Evolutionary conservation across 1,284 basidiomycete genomes (phyloP), one percentile per base, ranked within the genome.

Genomic region (Boletus smithii): DNA sequence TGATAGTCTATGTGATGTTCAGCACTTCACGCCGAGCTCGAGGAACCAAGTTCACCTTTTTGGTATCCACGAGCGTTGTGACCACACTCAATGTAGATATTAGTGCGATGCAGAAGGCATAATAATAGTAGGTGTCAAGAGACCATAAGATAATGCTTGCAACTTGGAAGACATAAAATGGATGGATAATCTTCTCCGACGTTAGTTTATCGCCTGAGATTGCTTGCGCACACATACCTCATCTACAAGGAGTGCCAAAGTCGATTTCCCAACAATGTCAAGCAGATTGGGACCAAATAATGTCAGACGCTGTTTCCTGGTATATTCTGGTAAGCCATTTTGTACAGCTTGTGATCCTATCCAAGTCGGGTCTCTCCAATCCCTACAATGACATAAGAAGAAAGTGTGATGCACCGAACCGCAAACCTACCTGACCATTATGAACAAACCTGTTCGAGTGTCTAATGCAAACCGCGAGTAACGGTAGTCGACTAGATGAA

Each of bases 101-200:
- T 44, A 95, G 72, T 30, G 87, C 92, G 56, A 99, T 99, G 60
- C 95, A 98, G 59, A 95, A 95, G 3, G 95, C 97, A 66, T 99
- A 99, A 65, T 97, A 97, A 66, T 90, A 95, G 63, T 97, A 95
- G 63, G 98, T 81, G 60, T 99, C 97, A 46, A 98, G 60, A 3
- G 88, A 88, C 97, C 97, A 99, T 9, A 99, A 73, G 20, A 91
- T 72, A 57, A 99, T 91, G 53, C 93, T 97, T 40, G 94, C 94
- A 56, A 99, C 88, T 77, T 99, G 97, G 68, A 99, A 99, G 48
- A 99, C 88, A 63, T 97, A 97, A 70, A 97, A 97, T 1, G 94
- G 94, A 64, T 97, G 94, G 27, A 97, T 86, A 42, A 94, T 54
- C 58, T 57, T 46, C 16, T 27, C 37, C 14, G 5, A 40, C 14